These are phyloP conservation scores for Dryadomyces quercivorus DNA, from an alignment of 2,329 filamentous ascomycete genomes.

Conservation along the genomic window DNA sequence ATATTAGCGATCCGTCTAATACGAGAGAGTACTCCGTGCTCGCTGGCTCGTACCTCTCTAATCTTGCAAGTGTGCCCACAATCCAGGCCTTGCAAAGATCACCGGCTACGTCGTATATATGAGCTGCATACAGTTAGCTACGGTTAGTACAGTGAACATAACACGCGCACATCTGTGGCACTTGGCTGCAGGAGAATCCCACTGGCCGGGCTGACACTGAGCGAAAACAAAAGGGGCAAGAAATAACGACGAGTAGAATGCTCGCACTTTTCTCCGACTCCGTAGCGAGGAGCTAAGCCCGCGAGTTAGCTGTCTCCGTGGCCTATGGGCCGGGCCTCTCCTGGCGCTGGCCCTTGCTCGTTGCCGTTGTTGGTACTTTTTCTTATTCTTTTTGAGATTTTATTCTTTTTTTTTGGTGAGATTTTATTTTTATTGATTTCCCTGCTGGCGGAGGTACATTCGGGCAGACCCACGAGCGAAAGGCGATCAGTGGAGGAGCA, in stretches of 20 bases:
- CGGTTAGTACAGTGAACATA: too few relatives aligned
- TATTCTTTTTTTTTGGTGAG: too few relatives aligned
- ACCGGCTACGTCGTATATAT: too few relatives aligned
- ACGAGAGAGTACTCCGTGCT: too few relatives aligned
- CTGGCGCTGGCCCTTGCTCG: not conserved
- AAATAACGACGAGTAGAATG: not conserved
- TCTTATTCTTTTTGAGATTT: not conserved
- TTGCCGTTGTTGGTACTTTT: not conserved
- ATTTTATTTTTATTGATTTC: too few relatives aligned
- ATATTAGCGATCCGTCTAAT: too few relatives aligned
- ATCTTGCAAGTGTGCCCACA: too few relatives aligned
- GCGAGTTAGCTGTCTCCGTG: not conserved
- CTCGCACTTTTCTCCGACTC: not conserved
- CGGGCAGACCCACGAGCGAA: conserved; percentile 6
- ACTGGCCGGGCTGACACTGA: not conserved
- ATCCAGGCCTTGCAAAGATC: too few relatives aligned
- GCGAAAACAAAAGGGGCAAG: not conserved
- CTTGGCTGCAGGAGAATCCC: too few relatives aligned
- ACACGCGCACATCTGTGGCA: too few relatives aligned
- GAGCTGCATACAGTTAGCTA: too few relatives aligned
- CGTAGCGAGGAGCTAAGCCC: conserved; percentile 1
- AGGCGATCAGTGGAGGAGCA: conserved; percentile 10
- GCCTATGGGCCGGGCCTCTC: conserved; percentile 8
- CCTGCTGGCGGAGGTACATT: conserved; percentile 2
- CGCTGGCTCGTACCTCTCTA: too few relatives aligned